phyloP scores from a whole-genome alignment of 208 protist species.

The Trypanosoma conorhini region DNA sequence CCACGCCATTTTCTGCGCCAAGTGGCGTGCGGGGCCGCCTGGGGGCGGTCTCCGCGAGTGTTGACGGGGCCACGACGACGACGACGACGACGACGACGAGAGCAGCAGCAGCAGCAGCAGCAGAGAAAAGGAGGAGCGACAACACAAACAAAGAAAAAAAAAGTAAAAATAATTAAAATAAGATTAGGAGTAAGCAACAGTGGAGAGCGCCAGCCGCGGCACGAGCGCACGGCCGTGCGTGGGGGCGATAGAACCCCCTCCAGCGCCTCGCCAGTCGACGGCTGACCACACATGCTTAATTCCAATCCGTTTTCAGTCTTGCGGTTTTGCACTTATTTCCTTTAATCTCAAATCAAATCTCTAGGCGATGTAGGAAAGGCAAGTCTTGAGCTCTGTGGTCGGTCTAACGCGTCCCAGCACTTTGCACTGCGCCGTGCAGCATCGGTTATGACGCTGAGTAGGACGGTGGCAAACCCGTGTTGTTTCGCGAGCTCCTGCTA shows the following conservation, averaged over 20 bases:
- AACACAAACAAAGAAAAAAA: not conserved
- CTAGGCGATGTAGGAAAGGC: not conserved
- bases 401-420: not conserved
- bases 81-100: no score
- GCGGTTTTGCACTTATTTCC: not conserved
- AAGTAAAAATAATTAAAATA: conserved; percentile 5
- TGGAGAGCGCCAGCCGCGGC: no score
- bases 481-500: conserved; percentile 2
- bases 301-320: not conserved
- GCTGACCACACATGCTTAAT: not conserved
- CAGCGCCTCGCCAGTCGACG: no score
- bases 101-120: no score
- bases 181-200: not conserved
- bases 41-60: no score
- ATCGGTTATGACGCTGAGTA: conserved; percentile 24
- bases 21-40: no score
- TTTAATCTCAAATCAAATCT: conserved; percentile 1
- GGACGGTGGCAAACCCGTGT: conserved; percentile 5
- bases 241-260: no score
- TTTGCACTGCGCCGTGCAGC: conserved; percentile 3
- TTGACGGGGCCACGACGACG: no score
- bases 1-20: no score
- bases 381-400: not conserved
- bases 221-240: no score
- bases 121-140: no score